Base-by-base conservation (phyloP, 1,284 basidiomycete species). In the Pseudozyma sp. region DNA sequence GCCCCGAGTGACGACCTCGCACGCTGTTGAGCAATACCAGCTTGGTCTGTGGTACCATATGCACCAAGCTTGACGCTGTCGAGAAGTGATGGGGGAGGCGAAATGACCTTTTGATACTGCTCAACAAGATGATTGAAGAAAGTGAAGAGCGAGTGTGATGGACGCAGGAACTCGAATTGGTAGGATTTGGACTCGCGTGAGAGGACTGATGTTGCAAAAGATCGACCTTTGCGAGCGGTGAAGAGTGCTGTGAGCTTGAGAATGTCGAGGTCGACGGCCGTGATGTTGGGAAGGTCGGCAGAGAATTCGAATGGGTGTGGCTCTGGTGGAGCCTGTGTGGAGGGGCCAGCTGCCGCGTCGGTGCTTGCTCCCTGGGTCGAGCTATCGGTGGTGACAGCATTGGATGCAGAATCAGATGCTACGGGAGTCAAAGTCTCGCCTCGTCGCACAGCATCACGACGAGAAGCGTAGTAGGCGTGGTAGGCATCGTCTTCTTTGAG, bases 121-220 rank as follows among this genome's bases (percentile, higher is more conserved):
- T 98, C 94, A 68, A 98, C 94, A 85, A 98, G 90, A 19, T 92
- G 90, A 86, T 99, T 98, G 87, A 98, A 99, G 86, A 93, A 96
- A 54, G 92, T 91, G 81, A 96, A 99, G 35, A 99, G 90, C 14
- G 95, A 97, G 85, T 98, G 96, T 1, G 90, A 93, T 4, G 96
- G 97, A 47, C 94, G 90, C 53, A 99, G 88, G 85, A 99, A 99
- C 84, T 98, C 97, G 82, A 99, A 99, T 81, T 99, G 96, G 84
- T 94, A 97, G 86, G 98, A 99, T 39, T 93, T 90, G 16, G 92
- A 92, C 86, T 99, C 97, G 52, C 91, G 89, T n/a, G 89, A 87
- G 5, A 93, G 93, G 30, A 99, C 89, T 8, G 91, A 88, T 6
- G 90, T 89, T 13, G 97, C 89, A 87, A 99, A 99, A 24, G 88